A percentile compares a stretch with the other conserved stretches of the same genome.
Evolutionary conservation across 768 basidiomycete genomes (phyloP).

Genomic region (Lactarius vividus): DNA sequence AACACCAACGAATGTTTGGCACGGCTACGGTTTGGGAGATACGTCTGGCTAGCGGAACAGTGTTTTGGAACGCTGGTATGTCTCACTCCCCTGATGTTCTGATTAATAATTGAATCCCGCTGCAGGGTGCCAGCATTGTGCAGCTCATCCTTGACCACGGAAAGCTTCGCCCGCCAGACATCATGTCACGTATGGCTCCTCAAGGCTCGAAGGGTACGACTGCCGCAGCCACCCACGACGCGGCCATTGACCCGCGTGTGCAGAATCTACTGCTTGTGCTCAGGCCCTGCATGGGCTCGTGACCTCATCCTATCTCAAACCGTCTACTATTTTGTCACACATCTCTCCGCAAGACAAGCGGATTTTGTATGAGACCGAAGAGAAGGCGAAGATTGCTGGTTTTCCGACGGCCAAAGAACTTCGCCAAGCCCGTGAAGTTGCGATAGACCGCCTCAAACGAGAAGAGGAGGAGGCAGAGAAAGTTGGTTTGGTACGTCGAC

Average conservation of each 20-base stretch:
- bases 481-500: constrained; percentile 60
- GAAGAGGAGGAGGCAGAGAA: constrained; percentile 75
- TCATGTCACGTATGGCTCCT: constrained; percentile 51
- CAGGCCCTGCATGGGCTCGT: constrained; percentile 71
- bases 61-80: constrained; percentile 70
- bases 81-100: constrained; percentile 11
- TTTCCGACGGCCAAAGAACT: constrained; percentile 82
- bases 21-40: constrained; percentile 79
- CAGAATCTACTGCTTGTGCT: constrained; percentile 46
- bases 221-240: background rate
- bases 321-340: constrained; percentile 75
- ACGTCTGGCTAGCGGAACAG: constrained; percentile 69
- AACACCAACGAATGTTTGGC: constrained; percentile 81
- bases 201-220: constrained; percentile 58
- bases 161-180: constrained; percentile 74
- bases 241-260: constrained; percentile 27
- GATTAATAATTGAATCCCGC: constrained; percentile 4
- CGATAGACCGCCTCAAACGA: constrained; percentile 56
- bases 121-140: constrained; percentile 75
- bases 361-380: constrained; percentile 78
- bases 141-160: constrained; percentile 80
- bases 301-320: constrained; percentile 69
- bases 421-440: constrained; percentile 65
- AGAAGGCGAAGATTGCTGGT: constrained; percentile 66
- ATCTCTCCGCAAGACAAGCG: constrained; percentile 76